Conservation (phyloP, 202 grass and related monocot species). For the Digitaria exilis region DNA sequence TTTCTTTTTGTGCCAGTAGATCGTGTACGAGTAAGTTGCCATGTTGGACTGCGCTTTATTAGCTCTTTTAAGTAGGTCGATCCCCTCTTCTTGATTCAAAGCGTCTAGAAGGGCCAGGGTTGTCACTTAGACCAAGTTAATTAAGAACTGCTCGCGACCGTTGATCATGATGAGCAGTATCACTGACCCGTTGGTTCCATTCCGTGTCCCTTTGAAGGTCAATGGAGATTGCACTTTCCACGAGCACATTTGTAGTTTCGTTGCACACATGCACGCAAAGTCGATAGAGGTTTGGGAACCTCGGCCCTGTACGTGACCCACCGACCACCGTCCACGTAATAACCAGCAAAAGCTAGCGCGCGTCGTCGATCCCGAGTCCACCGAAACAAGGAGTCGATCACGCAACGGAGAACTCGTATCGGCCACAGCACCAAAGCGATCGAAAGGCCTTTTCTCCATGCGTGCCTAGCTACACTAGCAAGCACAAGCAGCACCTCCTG, state of each 20-base stretch:
- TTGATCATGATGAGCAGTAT: too few relatives aligned
- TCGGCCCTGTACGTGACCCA: too few relatives aligned
- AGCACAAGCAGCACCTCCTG: too few relatives aligned
- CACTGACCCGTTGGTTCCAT: too few relatives aligned
- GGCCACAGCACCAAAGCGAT: neutral
- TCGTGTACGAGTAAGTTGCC: neutral
- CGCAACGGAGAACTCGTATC: constrained; percentile 24
- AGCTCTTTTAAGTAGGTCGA: neutral
- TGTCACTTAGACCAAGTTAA: neutral
- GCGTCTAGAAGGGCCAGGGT: neutral
- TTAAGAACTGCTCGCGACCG: too few relatives aligned
- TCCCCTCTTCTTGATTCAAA: neutral
- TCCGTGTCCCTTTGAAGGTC: too few relatives aligned
- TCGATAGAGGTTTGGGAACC: too few relatives aligned
- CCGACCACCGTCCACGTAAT: too few relatives aligned
- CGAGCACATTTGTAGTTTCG: too few relatives aligned
- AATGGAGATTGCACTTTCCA: too few relatives aligned
- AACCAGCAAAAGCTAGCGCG: neutral
- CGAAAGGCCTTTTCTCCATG: neutral
- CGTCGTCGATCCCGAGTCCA: neutral
- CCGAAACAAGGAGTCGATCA: neutral
- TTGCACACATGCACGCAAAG: too few relatives aligned
- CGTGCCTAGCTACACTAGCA: neutral
- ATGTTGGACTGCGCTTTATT: constrained; percentile 29
- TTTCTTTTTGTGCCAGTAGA: neutral